Evolutionary conservation across 2,329 filamentous ascomycete genomes (phyloP), one percentile per base, ranked within the genome.

Genomic region (Curvularia hawaiiensis): DNA sequence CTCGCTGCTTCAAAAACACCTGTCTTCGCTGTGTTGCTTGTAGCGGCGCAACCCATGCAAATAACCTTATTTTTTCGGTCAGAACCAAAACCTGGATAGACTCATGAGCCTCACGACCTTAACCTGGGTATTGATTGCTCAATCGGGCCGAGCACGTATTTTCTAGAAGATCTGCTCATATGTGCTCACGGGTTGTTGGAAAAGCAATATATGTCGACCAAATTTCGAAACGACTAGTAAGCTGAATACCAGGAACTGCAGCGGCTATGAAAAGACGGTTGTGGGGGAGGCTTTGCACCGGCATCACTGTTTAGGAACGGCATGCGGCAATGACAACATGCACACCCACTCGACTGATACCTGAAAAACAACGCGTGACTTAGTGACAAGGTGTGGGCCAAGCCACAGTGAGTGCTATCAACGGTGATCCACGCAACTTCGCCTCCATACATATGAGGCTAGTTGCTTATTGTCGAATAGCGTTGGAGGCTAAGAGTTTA

Each of bases 161-260:
- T 69, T 65, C 65, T 69, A 52, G 67, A 70, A 72, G 48, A 50
- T 60, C 67, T 57, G 45, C 47, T 50, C 57, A 43, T 47, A 52
- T 62, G 47, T 61, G 54, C 51, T 41, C 53, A 48, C 38, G 44
- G 59, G 52, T 53, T 54, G 57, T 62, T 56, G 51, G 45, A 52
- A 20, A 31, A 43, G 53, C 46, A 67, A 66, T 69, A 54, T 72
- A 64, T 51, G 44, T 16, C 28, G 52, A 55, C 67, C 63, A 40
- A 63, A 65, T 55, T 65, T 14, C 61, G 54, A 65, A 64, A 64
- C 67, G 44, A 58, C 53, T 52, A n/a, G n/a, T n/a, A 61, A 41
- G 57, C 45, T 48, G 55, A 28, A 24, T 50, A 35, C 40, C 50
- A 54, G 18, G 26, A 28, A 22, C 50, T 44, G 52, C 54, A 52